Conservation (phyloP, 768 basidiomycete genomes). For the Lentinula boryana region DNA sequence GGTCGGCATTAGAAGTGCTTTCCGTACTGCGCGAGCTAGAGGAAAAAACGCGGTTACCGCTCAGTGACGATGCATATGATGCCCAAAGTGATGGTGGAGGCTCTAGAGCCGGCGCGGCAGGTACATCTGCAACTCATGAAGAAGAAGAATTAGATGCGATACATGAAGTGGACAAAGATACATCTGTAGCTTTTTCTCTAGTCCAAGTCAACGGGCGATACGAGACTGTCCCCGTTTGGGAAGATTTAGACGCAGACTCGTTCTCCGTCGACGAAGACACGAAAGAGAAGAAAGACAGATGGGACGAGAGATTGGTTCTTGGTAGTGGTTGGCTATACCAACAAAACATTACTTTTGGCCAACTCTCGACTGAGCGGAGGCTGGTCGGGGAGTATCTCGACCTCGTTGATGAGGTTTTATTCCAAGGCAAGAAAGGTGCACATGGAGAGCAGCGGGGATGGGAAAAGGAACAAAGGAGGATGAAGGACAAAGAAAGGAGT, state of each 20-base stretch:
- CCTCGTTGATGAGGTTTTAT: slow-evolving; percentile 76
- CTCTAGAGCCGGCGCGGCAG: slow-evolving; percentile 22
- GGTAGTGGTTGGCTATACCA: slow-evolving; percentile 81
- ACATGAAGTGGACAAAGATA: slow-evolving; percentile 46
- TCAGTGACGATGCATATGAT: slow-evolving; percentile 80
- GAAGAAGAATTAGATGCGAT: slow-evolving; percentile 29
- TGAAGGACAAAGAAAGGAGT: slow-evolving; percentile 31
- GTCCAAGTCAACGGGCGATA: slow-evolving; percentile 63
- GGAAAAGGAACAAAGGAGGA: slow-evolving; percentile 40
- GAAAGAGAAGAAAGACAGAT: slow-evolving; percentile 60
- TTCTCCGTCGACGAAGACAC: slow-evolving; percentile 36
- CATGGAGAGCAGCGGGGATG: slow-evolving; percentile 40
- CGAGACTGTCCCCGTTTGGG: slow-evolving; percentile 75
- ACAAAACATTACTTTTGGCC: slow-evolving; percentile 51
- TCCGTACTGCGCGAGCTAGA: slow-evolving; percentile 75
- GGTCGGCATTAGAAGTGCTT: slow-evolving; percentile 79
- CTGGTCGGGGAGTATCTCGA: slow-evolving; percentile 62
- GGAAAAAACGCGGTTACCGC: slow-evolving; percentile 67
- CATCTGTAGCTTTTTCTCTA: slow-evolving; percentile 61
- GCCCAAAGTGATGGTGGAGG: slow-evolving; percentile 65
- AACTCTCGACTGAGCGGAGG: slow-evolving; percentile 51
- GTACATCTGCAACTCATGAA: slow-evolving; percentile 25
- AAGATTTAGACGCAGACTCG: slow-evolving; percentile 53
- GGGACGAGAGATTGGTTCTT: slow-evolving; percentile 78
- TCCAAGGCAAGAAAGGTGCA: slow-evolving; percentile 47